These are phyloP conservation scores for Mortierella sp. DNA, from an alignment of 371 early-diverging fungal genomes.

Conservation along the genomic window DNA sequence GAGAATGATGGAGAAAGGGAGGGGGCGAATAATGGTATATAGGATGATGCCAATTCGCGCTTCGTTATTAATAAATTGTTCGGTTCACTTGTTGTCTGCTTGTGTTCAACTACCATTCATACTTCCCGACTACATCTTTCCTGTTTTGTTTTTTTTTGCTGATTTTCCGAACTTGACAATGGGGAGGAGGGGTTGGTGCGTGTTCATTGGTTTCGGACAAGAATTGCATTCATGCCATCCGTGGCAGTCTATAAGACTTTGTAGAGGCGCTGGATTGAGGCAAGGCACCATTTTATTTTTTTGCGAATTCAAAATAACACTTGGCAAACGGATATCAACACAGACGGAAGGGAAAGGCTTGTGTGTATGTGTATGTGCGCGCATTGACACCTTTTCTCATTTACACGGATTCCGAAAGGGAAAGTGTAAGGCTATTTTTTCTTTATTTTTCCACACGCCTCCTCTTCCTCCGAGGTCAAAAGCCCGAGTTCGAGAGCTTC, in stretches of 20 bases:
- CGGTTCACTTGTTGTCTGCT: background rate
- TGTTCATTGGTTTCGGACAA: background rate
- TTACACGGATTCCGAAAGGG: slow-evolving; percentile 4
- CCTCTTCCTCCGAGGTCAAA: background rate
- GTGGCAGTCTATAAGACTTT: too few species aligned
- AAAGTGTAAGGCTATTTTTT: too few species aligned
- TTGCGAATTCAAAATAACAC: background rate
- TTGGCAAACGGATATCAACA: background rate
- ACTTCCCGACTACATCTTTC: background rate
- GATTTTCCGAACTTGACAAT: background rate
- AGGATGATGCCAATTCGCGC: background rate
- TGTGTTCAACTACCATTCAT: background rate
- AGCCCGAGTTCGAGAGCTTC: background rate
- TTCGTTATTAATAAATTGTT: background rate
- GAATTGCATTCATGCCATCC: background rate
- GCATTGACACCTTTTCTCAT: background rate
- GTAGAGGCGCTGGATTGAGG: too few species aligned
- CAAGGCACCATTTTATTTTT: too few species aligned
- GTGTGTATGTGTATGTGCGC: background rate
- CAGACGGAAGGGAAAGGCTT: background rate
- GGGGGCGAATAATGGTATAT: background rate
- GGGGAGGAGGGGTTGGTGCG: background rate
- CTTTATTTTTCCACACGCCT: background rate
- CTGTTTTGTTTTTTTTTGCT: background rate
- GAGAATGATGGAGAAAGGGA: background rate